phyloP scores from a whole-genome alignment of 1,284 basidiomycete species.

The Boletus smithii region DNA sequence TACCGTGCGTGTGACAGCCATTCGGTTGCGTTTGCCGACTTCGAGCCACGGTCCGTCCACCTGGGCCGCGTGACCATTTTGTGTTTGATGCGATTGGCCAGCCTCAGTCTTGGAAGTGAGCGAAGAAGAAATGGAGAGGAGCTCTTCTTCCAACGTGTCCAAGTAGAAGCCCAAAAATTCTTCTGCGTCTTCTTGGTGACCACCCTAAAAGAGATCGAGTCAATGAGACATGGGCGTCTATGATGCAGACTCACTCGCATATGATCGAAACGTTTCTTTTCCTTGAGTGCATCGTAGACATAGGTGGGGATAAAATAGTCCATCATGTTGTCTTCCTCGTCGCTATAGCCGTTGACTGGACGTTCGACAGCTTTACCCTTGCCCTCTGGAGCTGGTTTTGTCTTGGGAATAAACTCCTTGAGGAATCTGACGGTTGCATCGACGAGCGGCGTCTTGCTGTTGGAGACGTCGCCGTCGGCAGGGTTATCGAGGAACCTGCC shows the following conservation, averaged over 20 bases:
- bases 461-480: conserved; percentile 39
- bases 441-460: conserved; percentile 68
- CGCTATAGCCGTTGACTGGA: conserved; percentile 16
- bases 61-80: conserved; percentile 18
- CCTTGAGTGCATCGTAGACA: conserved; percentile 95
- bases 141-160: conserved; percentile 93
- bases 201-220: conserved; percentile 49
- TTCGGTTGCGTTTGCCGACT: conserved; percentile 88
- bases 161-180: conserved; percentile 98
- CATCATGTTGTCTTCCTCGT: conserved; percentile 36
- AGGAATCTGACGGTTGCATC: conserved; percentile 84
- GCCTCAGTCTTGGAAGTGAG: conserved; percentile 35
- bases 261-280: conserved; percentile 90
- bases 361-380: conserved; percentile 35
- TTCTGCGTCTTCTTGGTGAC: conserved; percentile 97
- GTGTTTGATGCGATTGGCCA: conserved; percentile 11
- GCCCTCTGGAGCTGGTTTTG: conserved; percentile 24
- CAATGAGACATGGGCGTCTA: neutral
- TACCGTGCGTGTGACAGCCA: conserved; percentile 79
- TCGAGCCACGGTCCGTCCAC: conserved; percentile 82
- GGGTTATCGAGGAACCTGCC: conserved; percentile 45
- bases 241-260: conserved; percentile 68
- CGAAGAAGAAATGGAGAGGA: conserved; percentile 62
- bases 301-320: conserved; percentile 85
- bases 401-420: conserved; percentile 62